Evolutionary conservation across 768 basidiomycete genomes (phyloP).

Genomic region (Rhodotorula toruloides): DNA sequence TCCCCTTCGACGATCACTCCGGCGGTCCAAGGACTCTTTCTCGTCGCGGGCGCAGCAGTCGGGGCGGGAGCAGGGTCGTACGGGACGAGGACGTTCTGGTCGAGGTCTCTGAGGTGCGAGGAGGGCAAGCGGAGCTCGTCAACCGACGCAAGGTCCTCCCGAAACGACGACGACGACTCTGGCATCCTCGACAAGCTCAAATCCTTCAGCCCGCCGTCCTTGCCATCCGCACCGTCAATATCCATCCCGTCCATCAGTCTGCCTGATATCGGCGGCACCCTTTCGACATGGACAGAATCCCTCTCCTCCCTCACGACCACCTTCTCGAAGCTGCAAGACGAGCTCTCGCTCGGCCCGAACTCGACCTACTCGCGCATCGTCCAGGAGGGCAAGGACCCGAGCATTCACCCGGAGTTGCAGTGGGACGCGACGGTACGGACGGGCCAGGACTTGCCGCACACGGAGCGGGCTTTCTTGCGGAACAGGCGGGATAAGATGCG

Average conservation of each 20-base stretch:
- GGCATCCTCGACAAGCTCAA: constrained; percentile 11
- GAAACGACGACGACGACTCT: constrained; percentile 4
- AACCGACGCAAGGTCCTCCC: too few species aligned
- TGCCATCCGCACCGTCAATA: constrained; percentile 4
- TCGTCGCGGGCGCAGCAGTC: background rate
- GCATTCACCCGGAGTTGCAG: constrained; percentile 43
- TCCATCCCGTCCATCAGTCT: constrained; percentile 2
- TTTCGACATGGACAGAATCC: constrained; percentile 85
- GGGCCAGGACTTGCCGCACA: constrained; percentile 43
- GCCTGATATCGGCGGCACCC: constrained; percentile 63
- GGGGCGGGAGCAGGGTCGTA: background rate
- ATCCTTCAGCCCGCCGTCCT: background rate
- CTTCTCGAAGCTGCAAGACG: constrained; percentile 12
- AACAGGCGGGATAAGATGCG: constrained; percentile 42
- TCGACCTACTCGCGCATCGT: constrained; percentile 66
- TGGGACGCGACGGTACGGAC: constrained; percentile 45
- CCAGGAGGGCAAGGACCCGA: constrained; percentile 46
- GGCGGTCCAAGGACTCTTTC: background rate
- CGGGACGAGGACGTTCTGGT: background rate
- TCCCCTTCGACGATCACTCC: background rate
- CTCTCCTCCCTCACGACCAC: constrained; percentile 57
- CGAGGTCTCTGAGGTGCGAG: constrained; percentile 3
- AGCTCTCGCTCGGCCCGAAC: constrained; percentile 66
- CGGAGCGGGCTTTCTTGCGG: constrained; percentile 43
- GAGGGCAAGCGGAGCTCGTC: background rate